Base-by-base conservation (phyloP, 2,329 filamentous ascomycete genomes). In the Cercospora sesami region DNA sequence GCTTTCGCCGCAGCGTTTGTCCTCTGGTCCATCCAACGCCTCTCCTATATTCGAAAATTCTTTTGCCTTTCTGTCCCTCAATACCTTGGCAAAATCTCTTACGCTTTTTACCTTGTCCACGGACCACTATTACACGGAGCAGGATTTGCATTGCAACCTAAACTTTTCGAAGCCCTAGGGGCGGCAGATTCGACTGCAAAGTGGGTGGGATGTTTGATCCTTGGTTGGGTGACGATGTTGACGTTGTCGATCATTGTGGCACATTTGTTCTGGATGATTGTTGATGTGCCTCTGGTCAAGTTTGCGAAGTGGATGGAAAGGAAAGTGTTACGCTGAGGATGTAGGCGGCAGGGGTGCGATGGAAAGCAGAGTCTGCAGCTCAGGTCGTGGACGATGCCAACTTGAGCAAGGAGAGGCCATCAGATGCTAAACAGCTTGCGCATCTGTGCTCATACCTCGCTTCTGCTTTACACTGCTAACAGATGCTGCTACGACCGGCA, bases 31-130 rank as follows among this genome's bases (percentile, higher is more conserved):
- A 30, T 68, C n/a, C 57, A 48, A 9, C 51, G 48, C 9, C 57
- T 68, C 9, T 26, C 16, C 5, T 30, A 14, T 2, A 23, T 68
- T 10, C 55, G 60, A 10, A 14, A 2, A 30, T 33, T 66, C 16
- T 53, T 68, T 7, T 64, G 60, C 33, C 63, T 60, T 7, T 60
- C 66, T 3, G 26, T 64, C 5, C 55, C 66, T 26, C 69, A 69
- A n/a, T 71, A 68, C 36, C 65, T 70, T 1, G 69, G 69, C 33
- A 68, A 68, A 39, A 65, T 69, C 16, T 68, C 65, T 9, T 70
- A 66, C 36, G 68, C 63, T 3, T 64, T 71, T 12, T 71, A 71
- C 30, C 63, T 70, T 12, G 68, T 69, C 4, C 69, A 71, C 51
- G 69, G 67, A 26, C 69, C 69, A 3, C 26, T 71, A 2, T 31